Evolutionary conservation across 192 early-diverging fungal genomes (phyloP).

Genomic region (Coemansia sp.): DNA sequence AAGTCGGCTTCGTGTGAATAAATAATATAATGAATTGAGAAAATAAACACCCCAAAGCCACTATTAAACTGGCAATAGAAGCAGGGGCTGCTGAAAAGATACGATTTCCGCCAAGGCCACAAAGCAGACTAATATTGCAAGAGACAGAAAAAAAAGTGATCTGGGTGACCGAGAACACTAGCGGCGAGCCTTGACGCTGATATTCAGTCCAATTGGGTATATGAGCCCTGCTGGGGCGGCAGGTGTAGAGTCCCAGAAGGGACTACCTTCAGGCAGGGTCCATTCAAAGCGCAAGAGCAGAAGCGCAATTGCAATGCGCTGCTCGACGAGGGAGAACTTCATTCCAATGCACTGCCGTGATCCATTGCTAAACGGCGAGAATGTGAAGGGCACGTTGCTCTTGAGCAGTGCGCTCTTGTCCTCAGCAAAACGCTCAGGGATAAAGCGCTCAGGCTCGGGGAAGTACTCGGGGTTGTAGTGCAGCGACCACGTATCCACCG

Average conservation of each 20-base stretch:
- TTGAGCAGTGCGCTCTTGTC: slow-evolving; percentile 33
- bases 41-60: too few relatives aligned
- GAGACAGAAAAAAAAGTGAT: too few relatives aligned
- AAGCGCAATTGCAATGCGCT: slow-evolving; percentile 55
- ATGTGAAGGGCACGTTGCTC: slow-evolving; percentile 29
- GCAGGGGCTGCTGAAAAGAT: too few relatives aligned
- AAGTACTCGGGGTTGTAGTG: slow-evolving; percentile 50
- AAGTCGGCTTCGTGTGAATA: too few relatives aligned
- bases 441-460: slow-evolving; percentile 41
- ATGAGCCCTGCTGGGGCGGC: slow-evolving; percentile 37
- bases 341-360: slow-evolving; percentile 59
- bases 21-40: too few relatives aligned
- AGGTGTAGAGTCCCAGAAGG: slow-evolving; percentile 38
- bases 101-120: too few relatives aligned
- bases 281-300: slow-evolving; percentile 48
- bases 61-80: too few relatives aligned
- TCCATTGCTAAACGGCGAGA: slow-evolving; percentile 61
- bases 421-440: slow-evolving; percentile 51
- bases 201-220: too few relatives aligned
- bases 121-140: too few relatives aligned
- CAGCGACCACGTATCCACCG: slow-evolving; percentile 44
- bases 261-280: slow-evolving; percentile 44
- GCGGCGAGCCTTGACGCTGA: too few relatives aligned
- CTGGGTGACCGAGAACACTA: too few relatives aligned
- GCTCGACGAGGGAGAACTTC: slow-evolving; percentile 60